Base-by-base conservation (phyloP, 2,329 filamentous ascomycete species). In the Paecilomyces sp. region DNA sequence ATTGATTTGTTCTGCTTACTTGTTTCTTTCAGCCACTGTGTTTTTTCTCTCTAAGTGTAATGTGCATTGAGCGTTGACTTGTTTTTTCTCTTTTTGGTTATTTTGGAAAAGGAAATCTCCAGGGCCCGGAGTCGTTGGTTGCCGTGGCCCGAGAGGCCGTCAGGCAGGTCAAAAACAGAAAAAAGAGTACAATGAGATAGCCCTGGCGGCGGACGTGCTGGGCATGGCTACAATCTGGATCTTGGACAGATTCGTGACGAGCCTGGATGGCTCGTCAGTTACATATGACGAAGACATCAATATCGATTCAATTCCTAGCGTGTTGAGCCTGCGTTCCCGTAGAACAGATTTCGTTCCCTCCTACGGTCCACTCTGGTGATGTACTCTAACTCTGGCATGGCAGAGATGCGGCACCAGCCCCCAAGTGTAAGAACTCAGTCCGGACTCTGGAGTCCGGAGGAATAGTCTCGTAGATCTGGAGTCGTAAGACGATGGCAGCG, bases 1-100 rank as follows among this genome's bases (percentile, higher is more conserved):
- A 36, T 52, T 55, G 34, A 66, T 66, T 60, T 63, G 60, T 64
- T 63, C 58, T 33, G 36, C 57, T 50, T 61, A 36, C 41, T 55
- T 47, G 54, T 18, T 55, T 61, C 51, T 57, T 54, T 15, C 34
- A 51, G 55, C 53, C 13, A 52, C 13, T 31, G 34, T 52, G 57
- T 31, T 36, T 31, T 56, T 59, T 51, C 22, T 50, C 18, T 52
- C 53, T 5, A 57, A 54, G 51, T 56, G 54, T 54, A 41, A 53
- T 57, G 54, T 57, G 53, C 56, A 36, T 60, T 54, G 52, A 56
- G 60, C 56, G 52, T 60, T 55, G 31, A 22, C 52, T 31, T 54
- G 24, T 28, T 22, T 54, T 22, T n/a, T 47, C n/a, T 8, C 6
- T n/a, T 47, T 47, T 47, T 47, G 13, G 36, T 47, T 47, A 5